Base-by-base conservation (phyloP, 306 rosid species). In the Morella rubra region DNA sequence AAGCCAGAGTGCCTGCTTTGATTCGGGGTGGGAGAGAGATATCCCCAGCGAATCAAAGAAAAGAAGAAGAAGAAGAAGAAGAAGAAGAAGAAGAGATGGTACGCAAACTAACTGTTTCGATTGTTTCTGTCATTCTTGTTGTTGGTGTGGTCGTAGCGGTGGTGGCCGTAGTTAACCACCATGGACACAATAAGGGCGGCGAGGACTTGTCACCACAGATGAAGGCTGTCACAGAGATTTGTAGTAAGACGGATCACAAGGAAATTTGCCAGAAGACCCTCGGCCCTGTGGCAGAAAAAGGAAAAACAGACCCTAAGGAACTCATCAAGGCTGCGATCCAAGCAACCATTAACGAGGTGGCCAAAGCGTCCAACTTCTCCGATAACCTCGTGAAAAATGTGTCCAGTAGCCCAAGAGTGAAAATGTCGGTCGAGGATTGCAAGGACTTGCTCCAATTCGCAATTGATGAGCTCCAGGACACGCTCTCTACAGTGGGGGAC, bases 101-200 rank as follows among this genome's bases (percentile, higher is more conserved):
- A 0, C 86, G 88, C 3, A 91, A 88, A 76, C 45, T 82, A 45
- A 13, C 86, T 22, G 44, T 87, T 0, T 85, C 96, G 0, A 82
- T 50, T 6, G 61, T 88, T 41, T 88, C 91, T 58, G 67, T 93
- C 41, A 84, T 93, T 51, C 88, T 93, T 0, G 85, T 91, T 1
- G 93, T 91, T 0, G 97, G 97, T 3, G 93, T 89, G 7, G 92
- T 77, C 4, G 42, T 88, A 0, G 94, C 91, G 0, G 81, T 86
- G 3, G 84, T 85, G 0, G 87, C 88, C 0, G 47, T 82, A 0
- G 84, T 90, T 27, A 50, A 61, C 49, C 53, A 69, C 55, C 81
- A 50, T 18, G 22, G 40, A 8, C 42, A 24, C 10, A 81, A 72
- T 16, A 19, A 4, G 4, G 70, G 1, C 0, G 77, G 69, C 5